Conservation (phyloP, 1,284 basidiomycete genomes). For the Rhodotorula sp. region DNA sequence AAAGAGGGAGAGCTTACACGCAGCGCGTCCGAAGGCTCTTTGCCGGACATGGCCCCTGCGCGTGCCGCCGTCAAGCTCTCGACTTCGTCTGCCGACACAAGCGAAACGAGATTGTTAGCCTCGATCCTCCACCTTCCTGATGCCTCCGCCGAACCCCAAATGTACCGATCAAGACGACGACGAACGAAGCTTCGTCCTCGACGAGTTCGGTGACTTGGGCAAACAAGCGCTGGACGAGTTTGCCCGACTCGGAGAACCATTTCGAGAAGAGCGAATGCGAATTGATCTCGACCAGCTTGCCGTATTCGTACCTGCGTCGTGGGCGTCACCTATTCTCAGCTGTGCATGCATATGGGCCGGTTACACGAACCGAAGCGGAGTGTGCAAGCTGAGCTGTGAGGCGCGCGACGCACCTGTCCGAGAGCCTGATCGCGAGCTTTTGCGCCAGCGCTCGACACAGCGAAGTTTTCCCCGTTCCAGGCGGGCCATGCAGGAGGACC, state of each 20-base stretch:
- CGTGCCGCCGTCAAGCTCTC: constrained; percentile 92
- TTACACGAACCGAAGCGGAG: not conserved
- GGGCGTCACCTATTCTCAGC: not conserved
- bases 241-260: constrained; percentile 98
- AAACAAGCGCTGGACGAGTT: constrained; percentile 93
- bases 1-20: constrained; percentile 59
- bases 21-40: constrained; percentile 93
- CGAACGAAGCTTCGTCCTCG: constrained; percentile 85
- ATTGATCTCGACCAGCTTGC: constrained; percentile 93
- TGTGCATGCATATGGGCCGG: accelerated
- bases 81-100: constrained; percentile 72
- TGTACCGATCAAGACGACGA: constrained; percentile 93
- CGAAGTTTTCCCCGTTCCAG: constrained; percentile 96
- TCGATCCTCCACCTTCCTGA: too few relatives aligned
- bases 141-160: too few relatives aligned
- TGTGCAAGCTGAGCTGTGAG: too few relatives aligned
- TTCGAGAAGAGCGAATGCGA: constrained; percentile 93
- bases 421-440: constrained; percentile 87
- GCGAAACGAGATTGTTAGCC: not conserved
- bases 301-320: constrained; percentile 68
- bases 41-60: constrained; percentile 88
- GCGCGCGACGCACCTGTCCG: constrained; percentile 62
- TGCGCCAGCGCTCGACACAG: constrained; percentile 92
- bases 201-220: constrained; percentile 79
- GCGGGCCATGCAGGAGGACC: constrained; percentile 91